Base-by-base conservation (phyloP, 768 basidiomycete genomes). In the Mycena amicta region DNA sequence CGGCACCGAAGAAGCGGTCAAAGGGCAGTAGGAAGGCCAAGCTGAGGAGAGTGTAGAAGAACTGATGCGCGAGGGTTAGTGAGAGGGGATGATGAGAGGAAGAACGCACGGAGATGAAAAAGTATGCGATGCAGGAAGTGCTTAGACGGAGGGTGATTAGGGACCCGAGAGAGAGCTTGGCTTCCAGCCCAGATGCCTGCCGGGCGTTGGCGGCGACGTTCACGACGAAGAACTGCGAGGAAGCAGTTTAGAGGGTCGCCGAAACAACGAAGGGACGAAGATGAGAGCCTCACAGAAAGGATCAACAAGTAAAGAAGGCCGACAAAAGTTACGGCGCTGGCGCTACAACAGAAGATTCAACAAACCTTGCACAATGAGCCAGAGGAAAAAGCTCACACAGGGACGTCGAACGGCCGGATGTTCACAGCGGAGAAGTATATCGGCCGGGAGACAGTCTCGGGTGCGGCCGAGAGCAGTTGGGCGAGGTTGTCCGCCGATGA, bases 1-100 rank as follows among this genome's bases (percentile, higher is more conserved):
- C 70, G 41, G 69, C 68, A 16, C 82, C 82, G 50, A 79, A 84
- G 78, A 69, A 77, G 55, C 81, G 75, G 11, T 66, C 70, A 59
- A 88, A 81, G 25, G 85, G 80, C 1, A 86, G 74, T 23, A 82
- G 79, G 70, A 89, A 89, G 0, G 84, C 87, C 29, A 81, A 62
- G 65, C 79, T 85, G 20, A 88, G 64, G 13, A 88, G 70, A n/a
- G 83, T 75, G 66, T 84, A 87, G 65, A 85, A 78, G n/a, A n/a
- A n/a, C n/a, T n/a, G n/a, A n/a, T n/a, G n/a, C n/a, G n/a, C n/a
- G n/a, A n/a, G n/a, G n/a, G n/a, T n/a, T n/a, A n/a, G n/a, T n/a
- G n/a, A n/a, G n/a, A n/a, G n/a, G n/a, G n/a, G n/a, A n/a, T n/a
- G n/a, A n/a, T n/a, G n/a, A n/a, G n/a, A n/a, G n/a, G n/a, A n/a